Base-by-base conservation (phyloP, 306 rosid species). In the Cucurbita maxima region DNA sequence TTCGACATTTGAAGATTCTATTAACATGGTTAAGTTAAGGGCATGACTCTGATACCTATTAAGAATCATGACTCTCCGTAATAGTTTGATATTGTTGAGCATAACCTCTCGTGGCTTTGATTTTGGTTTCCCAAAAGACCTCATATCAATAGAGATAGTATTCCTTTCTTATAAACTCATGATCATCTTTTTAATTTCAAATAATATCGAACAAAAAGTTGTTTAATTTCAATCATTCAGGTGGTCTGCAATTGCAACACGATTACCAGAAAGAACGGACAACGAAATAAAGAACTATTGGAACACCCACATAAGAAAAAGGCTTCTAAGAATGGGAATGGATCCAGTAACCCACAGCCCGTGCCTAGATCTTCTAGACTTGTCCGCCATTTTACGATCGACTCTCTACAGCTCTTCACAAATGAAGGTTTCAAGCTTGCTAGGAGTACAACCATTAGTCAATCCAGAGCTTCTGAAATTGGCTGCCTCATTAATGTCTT, bases 241-340 rank as follows among this genome's bases (percentile, higher is more conserved):
- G 76, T 95, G 99, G 99, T 95, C 99, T 7, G 83, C 96, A 0
- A 95, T 95, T 82, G 99, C 99, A 2, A 83, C 92, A 61, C 87
- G 96, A 0, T 81, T 95, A 79, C 96, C 99, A 0, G 99, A 97
- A 81, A 89, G 99, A 63, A 95, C 97, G 0, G 99, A 95, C 78
- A 95, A 95, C 19, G 99, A 95, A 79, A 95, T 95, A 50, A 95
- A 95, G 41, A 95, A 95, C 78, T 95, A 88, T 6, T 95, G 99
- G 99, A 95, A 91, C 90, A 95, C 99, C 0, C 90, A 95, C 90
- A 91, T 95, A 14, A 58, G 99, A 41, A 95, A 91, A 76, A 86
- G 89, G 88, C 96, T 95, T 47, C 81, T 95, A 45, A 80, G 91
- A 63, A 95, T 91, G 96, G 99, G 99, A 79, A 95, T 95, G 15